Conservation (phyloP, 2,329 filamentous ascomycete species). For the Corynespora cassiicola region DNA sequence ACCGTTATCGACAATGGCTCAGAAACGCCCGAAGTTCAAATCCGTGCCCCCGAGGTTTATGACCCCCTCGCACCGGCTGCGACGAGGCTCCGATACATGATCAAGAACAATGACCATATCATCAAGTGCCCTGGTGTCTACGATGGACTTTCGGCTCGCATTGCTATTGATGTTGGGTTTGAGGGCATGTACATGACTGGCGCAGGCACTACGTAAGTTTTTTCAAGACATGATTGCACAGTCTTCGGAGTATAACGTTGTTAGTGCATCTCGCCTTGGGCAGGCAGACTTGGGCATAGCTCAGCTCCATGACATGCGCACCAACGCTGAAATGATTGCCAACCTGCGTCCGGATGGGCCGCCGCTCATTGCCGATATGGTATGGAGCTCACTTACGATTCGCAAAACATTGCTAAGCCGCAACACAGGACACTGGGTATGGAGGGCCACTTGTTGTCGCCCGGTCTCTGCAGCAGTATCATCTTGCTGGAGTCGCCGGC, state of each 20-base stretch:
- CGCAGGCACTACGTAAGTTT: slow-evolving; percentile 14
- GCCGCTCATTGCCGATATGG: slow-evolving; percentile 54
- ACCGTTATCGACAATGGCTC: no score
- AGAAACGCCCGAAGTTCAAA: no score
- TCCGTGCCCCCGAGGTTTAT: slow-evolving; percentile 5
- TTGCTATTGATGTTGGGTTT: slow-evolving; percentile 66
- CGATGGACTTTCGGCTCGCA: slow-evolving; percentile 68
- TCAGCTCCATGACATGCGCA: slow-evolving; percentile 65
- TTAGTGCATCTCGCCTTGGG: slow-evolving; percentile 63
- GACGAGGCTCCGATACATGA: slow-evolving; percentile 16
- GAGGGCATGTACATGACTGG: slow-evolving; percentile 65
- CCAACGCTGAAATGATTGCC: slow-evolving; percentile 68
- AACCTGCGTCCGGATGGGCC: slow-evolving; percentile 56
- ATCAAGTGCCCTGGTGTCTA: slow-evolving; percentile 69
- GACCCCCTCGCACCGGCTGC: slow-evolving; percentile 9
- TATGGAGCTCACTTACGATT: no score
- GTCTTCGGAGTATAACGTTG: slow-evolving; percentile 16
- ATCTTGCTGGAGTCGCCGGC: slow-evolving; percentile 59
- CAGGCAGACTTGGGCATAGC: slow-evolving; percentile 66
- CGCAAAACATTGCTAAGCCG: no score
- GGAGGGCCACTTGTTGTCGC: slow-evolving; percentile 48
- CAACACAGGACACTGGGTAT: slow-evolving; percentile 65
- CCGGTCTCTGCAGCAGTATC: slow-evolving; percentile 57
- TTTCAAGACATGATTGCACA: neutral
- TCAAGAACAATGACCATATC: slow-evolving; percentile 20